Percentiles rank a stretch among this genome's conserved stretches.
Evolutionary conservation across 2,329 filamentous ascomycete species (phyloP).

Genomic region (Podosphaera fusca): DNA sequence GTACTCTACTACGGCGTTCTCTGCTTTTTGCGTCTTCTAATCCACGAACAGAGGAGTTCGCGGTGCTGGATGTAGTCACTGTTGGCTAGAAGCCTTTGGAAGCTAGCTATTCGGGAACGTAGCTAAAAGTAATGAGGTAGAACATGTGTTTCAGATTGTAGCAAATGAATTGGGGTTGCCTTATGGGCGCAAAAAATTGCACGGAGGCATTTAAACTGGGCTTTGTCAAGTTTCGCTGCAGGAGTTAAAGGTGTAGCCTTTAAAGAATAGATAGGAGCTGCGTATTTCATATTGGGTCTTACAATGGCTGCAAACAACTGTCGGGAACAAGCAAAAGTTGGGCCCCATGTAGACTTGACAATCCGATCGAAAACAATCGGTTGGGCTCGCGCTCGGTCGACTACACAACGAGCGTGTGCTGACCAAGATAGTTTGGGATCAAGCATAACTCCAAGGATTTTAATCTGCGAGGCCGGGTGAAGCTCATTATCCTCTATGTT

Average conservation of each 20-base stretch:
- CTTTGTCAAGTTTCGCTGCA: neutral
- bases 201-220: neutral
- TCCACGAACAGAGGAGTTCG: too few relatives aligned
- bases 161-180: neutral
- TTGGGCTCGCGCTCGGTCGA: neutral
- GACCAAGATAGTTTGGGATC: neutral
- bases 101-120: too few relatives aligned
- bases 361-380: neutral
- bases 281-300: neutral
- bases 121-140: too few relatives aligned
- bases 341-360: neutral
- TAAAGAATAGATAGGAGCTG: neutral
- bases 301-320: neutral
- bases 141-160: too few relatives aligned
- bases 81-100: too few relatives aligned
- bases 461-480: neutral
- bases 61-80: too few relatives aligned
- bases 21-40: too few relatives aligned
- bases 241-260: neutral
- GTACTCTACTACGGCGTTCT: too few relatives aligned
- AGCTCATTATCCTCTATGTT: neutral
- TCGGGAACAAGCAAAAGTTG: neutral
- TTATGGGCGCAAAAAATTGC: neutral
- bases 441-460: neutral
- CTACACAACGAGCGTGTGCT: neutral